Base-by-base conservation (phyloP, 306 rosid genomes). In the Glycine soja region DNA sequence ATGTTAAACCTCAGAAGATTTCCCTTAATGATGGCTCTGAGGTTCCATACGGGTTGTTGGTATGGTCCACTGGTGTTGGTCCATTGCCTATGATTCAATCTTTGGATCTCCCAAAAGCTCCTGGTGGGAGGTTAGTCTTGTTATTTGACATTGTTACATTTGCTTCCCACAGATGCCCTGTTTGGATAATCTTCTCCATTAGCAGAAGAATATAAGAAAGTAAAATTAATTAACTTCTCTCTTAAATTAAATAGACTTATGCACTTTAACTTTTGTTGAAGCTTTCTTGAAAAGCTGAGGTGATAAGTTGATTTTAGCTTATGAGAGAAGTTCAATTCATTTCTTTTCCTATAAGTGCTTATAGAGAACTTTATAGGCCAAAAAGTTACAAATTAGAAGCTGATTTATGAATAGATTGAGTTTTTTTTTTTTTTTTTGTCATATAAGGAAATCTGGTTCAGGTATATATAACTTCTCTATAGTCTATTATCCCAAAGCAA, bases 1-100 rank as follows among this genome's bases (percentile, higher is more conserved):
- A 91, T 75, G 97, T 93, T 53, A 76, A 91, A 76, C 86, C 88
- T 80, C 84, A 88, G 71, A 90, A 82, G 78, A 80, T 93, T 74
- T 62, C 91, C 80, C 97, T 93, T 54, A 87, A 65, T 52, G 97
- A 93, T 87, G 97, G 90, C 75, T 86, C 89, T 11, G 94, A 93
- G 86, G 97, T 93, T 76, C 97, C 97, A 53, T 93, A 86, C 79
- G 97, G 97, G 32, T 77, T 93, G 85, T 63, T 93, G 61, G 97
- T 93, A 34, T 93, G 97, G 97, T 91, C 97, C 53, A 93, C 97
- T 6, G 97, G 97, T 70, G 97, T 93, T 82, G 97, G 97, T 58
- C 97, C 97, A 53, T 88, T 96, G 45, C 79, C 97, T 70, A 80
- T 93, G 47, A 85, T 90, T 58, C 88, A 87, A 15, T 78, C 91